phyloP scores from a whole-genome alignment of 495 filamentous ascomycete genomes.

The Saxophila tyrrhenica region DNA sequence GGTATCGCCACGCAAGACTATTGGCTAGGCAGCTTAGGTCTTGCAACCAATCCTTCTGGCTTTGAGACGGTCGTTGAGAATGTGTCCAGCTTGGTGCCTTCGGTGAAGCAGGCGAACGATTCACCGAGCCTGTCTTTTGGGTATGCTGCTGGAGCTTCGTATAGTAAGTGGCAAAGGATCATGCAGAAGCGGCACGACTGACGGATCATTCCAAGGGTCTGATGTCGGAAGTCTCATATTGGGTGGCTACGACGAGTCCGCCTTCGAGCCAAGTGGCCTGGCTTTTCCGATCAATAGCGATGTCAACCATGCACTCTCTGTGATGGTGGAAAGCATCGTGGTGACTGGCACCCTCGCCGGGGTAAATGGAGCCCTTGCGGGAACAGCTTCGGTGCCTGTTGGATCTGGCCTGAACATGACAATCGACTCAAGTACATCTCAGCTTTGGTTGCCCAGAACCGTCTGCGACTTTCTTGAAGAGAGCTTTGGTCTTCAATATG shows the following conservation, averaged over 20 bases:
- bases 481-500: slow-evolving; percentile 27
- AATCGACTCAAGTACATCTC: slow-evolving; percentile 26
- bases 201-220: too few relatives aligned
- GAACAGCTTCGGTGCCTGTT: slow-evolving; percentile 18
- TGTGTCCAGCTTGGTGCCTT: slow-evolving; percentile 34
- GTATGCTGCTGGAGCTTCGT: slow-evolving; percentile 28
- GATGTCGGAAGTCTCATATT: slow-evolving; percentile 23
- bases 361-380: slow-evolving; percentile 15
- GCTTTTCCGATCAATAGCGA: slow-evolving; percentile 20
- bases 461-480: slow-evolving; percentile 25
- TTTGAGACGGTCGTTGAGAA: slow-evolving; percentile 34
- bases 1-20: slow-evolving; percentile 37
- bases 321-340: slow-evolving; percentile 26
- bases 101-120: slow-evolving; percentile 10
- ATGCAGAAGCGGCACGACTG: too few relatives aligned
- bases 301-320: slow-evolving; percentile 16
- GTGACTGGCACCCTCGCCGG: too few relatives aligned
- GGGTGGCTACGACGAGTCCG: slow-evolving; percentile 27
- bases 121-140: slow-evolving; percentile 24
- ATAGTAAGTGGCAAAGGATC: slow-evolving; percentile 18
- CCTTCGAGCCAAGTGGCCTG: slow-evolving; percentile 22
- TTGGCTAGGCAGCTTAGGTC: slow-evolving; percentile 45
- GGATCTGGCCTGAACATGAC: slow-evolving; percentile 17
- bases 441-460: slow-evolving; percentile 26
- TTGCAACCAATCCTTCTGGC: slow-evolving; percentile 40